phyloP scores from a whole-genome alignment of 176 grass and related monocot genomes.

The Oryza meyeriana region DNA sequence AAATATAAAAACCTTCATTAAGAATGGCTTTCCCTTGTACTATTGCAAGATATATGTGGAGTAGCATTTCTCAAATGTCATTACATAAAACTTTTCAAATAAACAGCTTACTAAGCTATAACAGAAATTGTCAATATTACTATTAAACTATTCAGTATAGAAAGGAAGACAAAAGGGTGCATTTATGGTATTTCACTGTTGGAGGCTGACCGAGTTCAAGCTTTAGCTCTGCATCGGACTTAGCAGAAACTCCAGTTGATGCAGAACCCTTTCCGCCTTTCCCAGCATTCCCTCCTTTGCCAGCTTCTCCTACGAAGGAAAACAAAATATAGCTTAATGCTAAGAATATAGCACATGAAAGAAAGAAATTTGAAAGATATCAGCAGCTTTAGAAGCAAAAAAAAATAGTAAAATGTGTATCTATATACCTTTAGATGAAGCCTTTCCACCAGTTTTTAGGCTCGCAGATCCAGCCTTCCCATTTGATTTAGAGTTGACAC shows the following conservation, averaged over 20 bases:
- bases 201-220: conserved; percentile 68
- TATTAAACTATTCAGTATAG: conserved; percentile 2
- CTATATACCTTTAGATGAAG: conserved; percentile 49
- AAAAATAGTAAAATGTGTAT: conserved; percentile 9
- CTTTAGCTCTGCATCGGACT: conserved; percentile 67
- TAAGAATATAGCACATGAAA: conserved; percentile 24
- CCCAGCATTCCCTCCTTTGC: conserved; percentile 51
- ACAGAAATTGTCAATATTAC: neutral
- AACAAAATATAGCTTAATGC: neutral
- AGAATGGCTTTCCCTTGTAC: neutral
- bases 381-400: conserved; percentile 21
- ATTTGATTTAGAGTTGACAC: conserved; percentile 42
- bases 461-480: conserved; percentile 50
- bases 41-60: neutral
- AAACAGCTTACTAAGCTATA: neutral
- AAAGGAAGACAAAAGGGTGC: conserved; percentile 21
- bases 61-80: neutral
- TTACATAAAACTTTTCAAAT: conserved; percentile 2
- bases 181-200: conserved; percentile 26
- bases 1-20: neutral
- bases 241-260: conserved; percentile 52
- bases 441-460: conserved; percentile 49
- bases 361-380: conserved; percentile 17
- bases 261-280: conserved; percentile 72
- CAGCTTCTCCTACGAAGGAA: conserved; percentile 32